Evolutionary conservation across 805 yeast genomes (phyloP).

Genomic region (Metschnikowia similis): DNA sequence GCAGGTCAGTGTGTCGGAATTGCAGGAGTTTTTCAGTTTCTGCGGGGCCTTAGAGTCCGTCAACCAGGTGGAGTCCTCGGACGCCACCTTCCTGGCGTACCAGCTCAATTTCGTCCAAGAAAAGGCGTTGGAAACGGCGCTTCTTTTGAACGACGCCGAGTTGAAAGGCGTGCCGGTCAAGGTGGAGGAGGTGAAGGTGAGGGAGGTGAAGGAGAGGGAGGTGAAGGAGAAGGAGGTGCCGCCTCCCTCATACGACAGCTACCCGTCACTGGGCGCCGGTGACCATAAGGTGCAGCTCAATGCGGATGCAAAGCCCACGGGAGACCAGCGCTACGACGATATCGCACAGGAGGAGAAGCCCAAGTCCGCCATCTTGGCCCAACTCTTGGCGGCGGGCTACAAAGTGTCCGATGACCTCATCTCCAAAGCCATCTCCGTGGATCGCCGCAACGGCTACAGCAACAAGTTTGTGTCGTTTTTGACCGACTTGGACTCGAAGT

Average conservation of each 20-base stretch:
- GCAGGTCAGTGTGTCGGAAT: constrained; percentile 45
- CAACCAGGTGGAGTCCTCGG: constrained; percentile 24
- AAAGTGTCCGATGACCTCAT: constrained; percentile 58
- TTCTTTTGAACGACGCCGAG: constrained; percentile 69
- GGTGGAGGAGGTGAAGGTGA: constrained; percentile 45
- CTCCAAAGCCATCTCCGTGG: constrained; percentile 57
- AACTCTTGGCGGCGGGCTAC: constrained; percentile 71
- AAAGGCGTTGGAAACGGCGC: constrained; percentile 67
- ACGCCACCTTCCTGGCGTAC: constrained; percentile 34
- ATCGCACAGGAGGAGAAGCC: constrained; percentile 76
- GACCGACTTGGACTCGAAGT: constrained; percentile 52
- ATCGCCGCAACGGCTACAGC: constrained; percentile 60
- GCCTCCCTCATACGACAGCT: constrained; percentile 17
- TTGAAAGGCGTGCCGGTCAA: constrained; percentile 54
- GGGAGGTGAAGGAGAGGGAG: no score
- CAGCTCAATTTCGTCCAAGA: constrained; percentile 52
- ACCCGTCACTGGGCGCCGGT: constrained; percentile 6
- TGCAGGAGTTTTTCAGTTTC: constrained; percentile 67
- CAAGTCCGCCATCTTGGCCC: constrained; percentile 69
- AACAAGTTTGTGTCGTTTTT: constrained; percentile 55
- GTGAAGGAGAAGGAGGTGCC: constrained; percentile 40
- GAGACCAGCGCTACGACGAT: constrained; percentile 40
- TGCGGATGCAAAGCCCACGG: constrained; percentile 19
- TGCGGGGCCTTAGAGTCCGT: constrained; percentile 53
- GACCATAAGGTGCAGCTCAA: constrained; percentile 21